Percentiles rank a stretch among this genome's conserved stretches.
phyloP scores from a whole-genome alignment of 2,329 filamentous ascomycete species.

The Colletotrichum sp. region DNA sequence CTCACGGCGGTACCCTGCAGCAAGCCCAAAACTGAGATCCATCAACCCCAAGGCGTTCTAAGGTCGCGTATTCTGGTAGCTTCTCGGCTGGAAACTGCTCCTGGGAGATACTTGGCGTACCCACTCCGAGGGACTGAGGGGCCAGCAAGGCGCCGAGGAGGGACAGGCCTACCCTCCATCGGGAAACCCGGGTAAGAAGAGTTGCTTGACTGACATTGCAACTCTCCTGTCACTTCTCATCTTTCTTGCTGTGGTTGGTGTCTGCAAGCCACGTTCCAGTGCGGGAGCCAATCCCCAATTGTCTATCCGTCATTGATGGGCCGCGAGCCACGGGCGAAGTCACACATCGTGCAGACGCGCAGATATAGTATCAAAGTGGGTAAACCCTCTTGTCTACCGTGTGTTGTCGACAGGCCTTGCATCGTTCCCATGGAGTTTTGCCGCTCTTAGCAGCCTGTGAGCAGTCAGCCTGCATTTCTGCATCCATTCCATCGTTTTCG shows the following conservation, averaged over 20 bases:
- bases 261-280: conserved; percentile 11
- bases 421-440: neutral
- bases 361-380: neutral
- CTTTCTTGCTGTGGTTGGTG: neutral
- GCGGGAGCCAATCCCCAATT: neutral
- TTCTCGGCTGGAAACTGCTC: neutral
- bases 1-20: neutral
- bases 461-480: conserved; percentile 9
- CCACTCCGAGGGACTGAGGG: neutral
- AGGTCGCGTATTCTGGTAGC: neutral
- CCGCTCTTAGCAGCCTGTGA: conserved; percentile 5
- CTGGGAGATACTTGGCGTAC: neutral
- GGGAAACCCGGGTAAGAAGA: neutral
- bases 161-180: neutral
- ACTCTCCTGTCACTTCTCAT: conserved; percentile 6
- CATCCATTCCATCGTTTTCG: neutral
- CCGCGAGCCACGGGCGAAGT: neutral
- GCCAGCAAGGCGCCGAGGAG: neutral
- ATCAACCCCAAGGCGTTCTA: neutral
- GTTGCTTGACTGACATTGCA: neutral
- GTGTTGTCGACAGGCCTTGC: neutral
- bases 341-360: neutral
- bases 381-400: neutral
- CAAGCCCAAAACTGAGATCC: neutral
- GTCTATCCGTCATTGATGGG: neutral